Percentiles rank a stretch among this genome's conserved stretches.
Evolutionary conservation across 2,329 filamentous ascomycete genomes (phyloP).

Genomic region (Aspergillus sp.): DNA sequence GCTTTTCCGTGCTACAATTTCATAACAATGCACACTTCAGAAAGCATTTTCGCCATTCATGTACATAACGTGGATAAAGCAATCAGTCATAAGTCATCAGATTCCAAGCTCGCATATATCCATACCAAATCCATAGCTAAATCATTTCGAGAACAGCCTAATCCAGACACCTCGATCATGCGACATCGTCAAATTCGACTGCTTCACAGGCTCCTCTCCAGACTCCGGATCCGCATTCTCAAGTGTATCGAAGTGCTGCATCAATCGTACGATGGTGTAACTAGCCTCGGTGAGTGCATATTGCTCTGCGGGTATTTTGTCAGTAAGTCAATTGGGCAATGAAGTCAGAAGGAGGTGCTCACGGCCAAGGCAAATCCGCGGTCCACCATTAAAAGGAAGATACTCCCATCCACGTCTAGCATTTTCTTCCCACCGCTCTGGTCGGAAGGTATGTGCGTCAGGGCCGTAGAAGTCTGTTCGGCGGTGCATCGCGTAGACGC

Average conservation of each 20-base stretch:
- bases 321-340: neutral
- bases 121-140: too few relatives aligned
- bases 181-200: slow-evolving; percentile 25
- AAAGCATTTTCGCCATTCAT: neutral
- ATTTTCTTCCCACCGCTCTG: slow-evolving; percentile 45
- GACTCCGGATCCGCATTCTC: slow-evolving; percentile 29
- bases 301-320: slow-evolving; percentile 25
- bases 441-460: slow-evolving; percentile 41
- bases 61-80: too few relatives aligned
- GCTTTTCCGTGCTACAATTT: too few relatives aligned
- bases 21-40: too few relatives aligned
- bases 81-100: too few relatives aligned
- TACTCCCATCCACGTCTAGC: slow-evolving; percentile 30
- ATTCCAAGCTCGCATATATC: too few relatives aligned
- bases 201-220: slow-evolving; percentile 21
- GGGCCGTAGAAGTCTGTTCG: slow-evolving; percentile 44
- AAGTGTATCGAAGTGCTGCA: slow-evolving; percentile 32
- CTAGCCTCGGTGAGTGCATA: slow-evolving; percentile 38
- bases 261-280: slow-evolving; percentile 31
- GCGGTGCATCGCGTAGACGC: slow-evolving; percentile 66
- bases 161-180: slow-evolving; percentile 26
- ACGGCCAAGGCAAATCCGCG: slow-evolving; percentile 36
- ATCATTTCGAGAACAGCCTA: slow-evolving; percentile 14
- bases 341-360: slow-evolving; percentile 9
- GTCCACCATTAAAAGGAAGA: slow-evolving; percentile 34